Conservation (phyloP, 306 rosid genomes). For the Begonia peltatifolia region DNA sequence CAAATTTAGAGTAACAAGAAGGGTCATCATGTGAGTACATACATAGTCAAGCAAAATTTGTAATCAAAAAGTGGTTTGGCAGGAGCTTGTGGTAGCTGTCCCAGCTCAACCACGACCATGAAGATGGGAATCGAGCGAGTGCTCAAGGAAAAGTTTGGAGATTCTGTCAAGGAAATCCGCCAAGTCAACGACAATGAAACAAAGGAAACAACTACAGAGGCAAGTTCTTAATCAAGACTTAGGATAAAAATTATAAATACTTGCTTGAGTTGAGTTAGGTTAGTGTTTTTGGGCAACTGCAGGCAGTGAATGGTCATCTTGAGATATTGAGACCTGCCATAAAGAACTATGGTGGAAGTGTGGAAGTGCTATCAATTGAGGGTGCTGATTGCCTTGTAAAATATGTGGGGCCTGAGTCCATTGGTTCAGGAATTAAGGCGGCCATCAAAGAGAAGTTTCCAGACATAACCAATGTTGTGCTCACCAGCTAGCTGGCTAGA, state of each 20-base stretch:
- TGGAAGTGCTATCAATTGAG: slow-evolving; percentile 58
- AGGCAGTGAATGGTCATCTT: slow-evolving; percentile 80
- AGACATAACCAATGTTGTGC: slow-evolving; percentile 54
- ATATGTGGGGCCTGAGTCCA: slow-evolving; percentile 74
- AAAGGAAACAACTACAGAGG: slow-evolving; percentile 47
- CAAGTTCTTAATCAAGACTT: slow-evolving; percentile 9
- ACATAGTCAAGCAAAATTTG: too few species aligned
- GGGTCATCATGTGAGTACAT: too few species aligned
- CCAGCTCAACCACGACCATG: slow-evolving; percentile 94
- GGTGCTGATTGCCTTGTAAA: slow-evolving; percentile 50
- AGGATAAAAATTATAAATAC: not conserved
- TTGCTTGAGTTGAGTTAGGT: not conserved
- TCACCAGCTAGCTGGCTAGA: slow-evolving; percentile 20
- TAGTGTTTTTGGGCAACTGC: slow-evolving; percentile 5
- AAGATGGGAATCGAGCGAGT: slow-evolving; percentile 93
- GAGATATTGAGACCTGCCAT: slow-evolving; percentile 85
- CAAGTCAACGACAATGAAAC: slow-evolving; percentile 48
- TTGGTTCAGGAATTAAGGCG: slow-evolving; percentile 83
- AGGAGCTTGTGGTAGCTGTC: slow-evolving; percentile 96
- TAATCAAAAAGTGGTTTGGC: slow-evolving; percentile 1
- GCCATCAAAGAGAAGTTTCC: slow-evolving; percentile 89
- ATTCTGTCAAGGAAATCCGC: slow-evolving; percentile 47
- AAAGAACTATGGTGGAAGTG: slow-evolving; percentile 79
- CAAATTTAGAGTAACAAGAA: too few species aligned
- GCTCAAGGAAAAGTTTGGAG: slow-evolving; percentile 85